A percentile compares a stretch with the other conserved stretches of the same genome.
These are phyloP conservation scores for Cryptococcus sp. DNA, from an alignment of 1,284 basidiomycete genomes.

Conservation along the genomic window DNA sequence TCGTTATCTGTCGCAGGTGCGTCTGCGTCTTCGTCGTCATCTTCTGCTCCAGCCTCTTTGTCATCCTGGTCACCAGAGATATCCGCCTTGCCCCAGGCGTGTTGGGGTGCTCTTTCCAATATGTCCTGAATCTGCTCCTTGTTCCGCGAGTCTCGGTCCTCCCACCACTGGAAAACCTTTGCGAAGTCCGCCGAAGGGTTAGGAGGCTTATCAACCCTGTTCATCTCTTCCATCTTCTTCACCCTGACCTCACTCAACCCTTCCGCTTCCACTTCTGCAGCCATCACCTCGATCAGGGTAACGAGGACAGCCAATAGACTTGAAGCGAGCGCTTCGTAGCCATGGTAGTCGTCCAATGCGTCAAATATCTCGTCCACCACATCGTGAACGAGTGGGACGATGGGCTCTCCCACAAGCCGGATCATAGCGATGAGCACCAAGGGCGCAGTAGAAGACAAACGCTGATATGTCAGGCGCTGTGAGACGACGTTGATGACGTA, in stretches of 20 bases:
- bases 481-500: slow-evolving; percentile 87
- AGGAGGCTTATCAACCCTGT: slow-evolving; percentile 52
- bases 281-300: slow-evolving; percentile 81
- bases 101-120: slow-evolving; percentile 65
- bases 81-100: slow-evolving; percentile 44
- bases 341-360: slow-evolving; percentile 87
- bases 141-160: slow-evolving; percentile 56
- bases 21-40: slow-evolving; percentile 21
- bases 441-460: slow-evolving; percentile 64
- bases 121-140: slow-evolving; percentile 54
- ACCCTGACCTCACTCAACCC: slow-evolving; percentile 24
- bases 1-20: slow-evolving; percentile 53
- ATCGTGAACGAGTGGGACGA: slow-evolving; percentile 83
- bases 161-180: slow-evolving; percentile 67
- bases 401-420: slow-evolving; percentile 76
- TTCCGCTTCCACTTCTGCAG: slow-evolving; percentile 63
- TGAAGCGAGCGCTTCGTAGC: slow-evolving; percentile 63
- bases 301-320: slow-evolving; percentile 68
- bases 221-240: slow-evolving; percentile 31
- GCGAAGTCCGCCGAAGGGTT: slow-evolving; percentile 48
- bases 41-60: slow-evolving; percentile 24
- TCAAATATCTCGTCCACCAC: slow-evolving; percentile 95
- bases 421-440: slow-evolving; percentile 77
- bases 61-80: slow-evolving; percentile 36
- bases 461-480: slow-evolving; percentile 70